phyloP scores from a whole-genome alignment of 306 rosid genomes.

The Senna tora region DNA sequence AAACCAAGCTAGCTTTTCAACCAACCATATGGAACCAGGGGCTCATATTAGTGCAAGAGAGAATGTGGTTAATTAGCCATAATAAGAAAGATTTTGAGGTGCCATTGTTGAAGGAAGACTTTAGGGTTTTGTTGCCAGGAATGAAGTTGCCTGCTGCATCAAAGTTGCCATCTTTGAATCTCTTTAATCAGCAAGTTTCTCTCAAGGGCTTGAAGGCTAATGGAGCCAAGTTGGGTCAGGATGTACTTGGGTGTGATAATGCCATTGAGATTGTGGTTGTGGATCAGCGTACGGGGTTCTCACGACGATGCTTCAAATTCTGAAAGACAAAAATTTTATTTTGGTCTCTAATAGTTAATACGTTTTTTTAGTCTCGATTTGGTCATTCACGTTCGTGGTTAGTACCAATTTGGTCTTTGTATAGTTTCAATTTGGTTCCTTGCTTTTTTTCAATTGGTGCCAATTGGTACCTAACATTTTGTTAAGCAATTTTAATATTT shows the following conservation, averaged over 20 bases:
- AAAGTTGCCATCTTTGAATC: conserved; percentile 79
- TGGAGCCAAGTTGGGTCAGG: conserved; percentile 91
- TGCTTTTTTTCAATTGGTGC: too few species aligned
- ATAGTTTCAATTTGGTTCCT: too few species aligned
- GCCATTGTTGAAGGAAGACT: conserved; percentile 77
- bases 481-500: too few species aligned
- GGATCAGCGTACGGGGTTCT: conserved; percentile 78
- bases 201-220: conserved; percentile 87
- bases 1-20: conserved; percentile 88
- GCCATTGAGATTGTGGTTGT: conserved; percentile 73
- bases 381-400: too few species aligned
- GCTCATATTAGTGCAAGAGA: conserved; percentile 95
- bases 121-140: conserved; percentile 60
- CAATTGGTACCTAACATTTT: too few species aligned
- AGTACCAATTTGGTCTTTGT: too few species aligned
- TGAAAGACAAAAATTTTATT: too few species aligned
- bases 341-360: too few species aligned
- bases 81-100: conserved; percentile 86
- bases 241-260: conserved; percentile 77
- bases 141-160: conserved; percentile 84
- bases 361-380: too few species aligned
- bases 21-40: conserved; percentile 98
- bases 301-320: conserved; percentile 71
- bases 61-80: conserved; percentile 74
- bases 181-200: conserved; percentile 81